phyloP scores from a whole-genome alignment of 306 rosid genomes.

The Comarum palustre region DNA sequence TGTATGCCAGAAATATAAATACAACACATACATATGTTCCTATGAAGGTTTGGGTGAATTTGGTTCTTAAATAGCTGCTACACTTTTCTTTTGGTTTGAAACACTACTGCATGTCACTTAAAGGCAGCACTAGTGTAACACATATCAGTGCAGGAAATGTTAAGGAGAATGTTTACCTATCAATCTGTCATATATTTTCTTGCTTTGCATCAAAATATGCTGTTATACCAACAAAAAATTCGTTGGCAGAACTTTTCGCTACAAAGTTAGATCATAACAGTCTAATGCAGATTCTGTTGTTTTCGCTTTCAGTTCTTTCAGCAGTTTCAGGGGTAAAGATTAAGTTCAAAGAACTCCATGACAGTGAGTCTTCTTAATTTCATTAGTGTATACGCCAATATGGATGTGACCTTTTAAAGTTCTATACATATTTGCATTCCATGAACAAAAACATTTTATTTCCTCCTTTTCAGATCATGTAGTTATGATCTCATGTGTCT shows the following conservation, averaged over 20 bases:
- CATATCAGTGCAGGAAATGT: no score
- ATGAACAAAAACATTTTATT: conserved; percentile 20
- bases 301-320: conserved; percentile 77
- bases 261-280: not conserved
- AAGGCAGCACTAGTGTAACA: no score
- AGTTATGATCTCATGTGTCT: conserved; percentile 55
- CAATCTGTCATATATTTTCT: no score
- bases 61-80: not conserved
- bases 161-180: not conserved
- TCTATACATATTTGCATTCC: not conserved
- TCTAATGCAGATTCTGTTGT: conserved; percentile 12
- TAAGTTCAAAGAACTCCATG: conserved; percentile 69
- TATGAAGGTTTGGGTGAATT: not conserved
- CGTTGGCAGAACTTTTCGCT: no score
- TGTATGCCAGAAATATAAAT: not conserved
- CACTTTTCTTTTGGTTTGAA: no score
- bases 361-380: conserved; percentile 53
- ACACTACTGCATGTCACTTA: no score
- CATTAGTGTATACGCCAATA: conserved; percentile 7
- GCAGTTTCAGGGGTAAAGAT: conserved; percentile 76
- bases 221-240: no score
- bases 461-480: conserved; percentile 53
- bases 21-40: not conserved
- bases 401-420: not conserved
- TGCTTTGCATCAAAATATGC: no score